Conservation (phyloP, 2,329 filamentous ascomycete species). For the Alternaria dauci region DNA sequence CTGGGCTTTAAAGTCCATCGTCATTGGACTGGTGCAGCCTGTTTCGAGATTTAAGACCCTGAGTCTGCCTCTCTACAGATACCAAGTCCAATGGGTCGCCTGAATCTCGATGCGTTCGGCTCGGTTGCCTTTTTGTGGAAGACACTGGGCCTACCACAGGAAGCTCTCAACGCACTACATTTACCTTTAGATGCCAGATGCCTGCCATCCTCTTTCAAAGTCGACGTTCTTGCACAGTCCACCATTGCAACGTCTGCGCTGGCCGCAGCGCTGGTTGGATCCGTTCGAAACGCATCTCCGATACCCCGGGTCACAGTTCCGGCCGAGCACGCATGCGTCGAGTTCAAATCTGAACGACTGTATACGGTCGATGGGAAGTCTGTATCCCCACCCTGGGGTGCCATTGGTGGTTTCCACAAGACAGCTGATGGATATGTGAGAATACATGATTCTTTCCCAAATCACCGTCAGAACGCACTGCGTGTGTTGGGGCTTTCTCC, state of each 20-base stretch:
- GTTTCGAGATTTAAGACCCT: background rate
- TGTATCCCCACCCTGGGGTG: slow-evolving; percentile 48
- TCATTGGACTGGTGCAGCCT: background rate
- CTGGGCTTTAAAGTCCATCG: background rate
- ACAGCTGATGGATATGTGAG: slow-evolving; percentile 63
- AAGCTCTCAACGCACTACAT: slow-evolving; percentile 32
- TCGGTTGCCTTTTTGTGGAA: slow-evolving; percentile 46
- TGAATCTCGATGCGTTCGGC: slow-evolving; percentile 32
- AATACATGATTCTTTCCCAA: slow-evolving; percentile 64
- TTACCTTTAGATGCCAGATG: slow-evolving; percentile 35
- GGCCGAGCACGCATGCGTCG: slow-evolving; percentile 57
- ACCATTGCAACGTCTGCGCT: slow-evolving; percentile 62
- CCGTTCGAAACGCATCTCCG: slow-evolving; percentile 37
- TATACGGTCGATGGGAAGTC: slow-evolving; percentile 56
- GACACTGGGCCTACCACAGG: slow-evolving; percentile 28
- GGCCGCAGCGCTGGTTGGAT: slow-evolving; percentile 58
- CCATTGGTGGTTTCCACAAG: slow-evolving; percentile 62
- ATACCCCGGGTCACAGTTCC: slow-evolving; percentile 56
- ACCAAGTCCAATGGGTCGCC: slow-evolving; percentile 26
- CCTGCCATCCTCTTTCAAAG: slow-evolving; percentile 63
- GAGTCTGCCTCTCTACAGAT: background rate
- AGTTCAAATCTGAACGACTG: slow-evolving; percentile 64
- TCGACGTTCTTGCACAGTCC: slow-evolving; percentile 62
- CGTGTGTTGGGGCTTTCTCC: slow-evolving; percentile 54
- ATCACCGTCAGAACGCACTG: slow-evolving; percentile 59